Conservation (phyloP, 139 green algal genomes). For the Closterium sp. region DNA sequence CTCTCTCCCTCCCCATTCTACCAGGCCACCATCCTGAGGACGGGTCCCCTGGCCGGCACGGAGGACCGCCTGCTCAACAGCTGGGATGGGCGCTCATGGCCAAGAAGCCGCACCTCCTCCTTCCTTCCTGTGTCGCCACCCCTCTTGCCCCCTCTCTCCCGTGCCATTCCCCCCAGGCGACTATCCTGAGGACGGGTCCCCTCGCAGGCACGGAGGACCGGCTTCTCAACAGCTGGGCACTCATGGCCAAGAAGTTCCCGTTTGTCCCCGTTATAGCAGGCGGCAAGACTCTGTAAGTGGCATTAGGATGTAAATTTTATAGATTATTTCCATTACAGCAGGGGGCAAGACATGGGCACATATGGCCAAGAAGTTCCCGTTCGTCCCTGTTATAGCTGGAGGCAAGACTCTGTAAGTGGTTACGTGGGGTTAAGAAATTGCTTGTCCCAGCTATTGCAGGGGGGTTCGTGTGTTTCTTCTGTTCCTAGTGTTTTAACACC, state of each 20-base stretch:
- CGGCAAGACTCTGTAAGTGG: slow-evolving; percentile 23
- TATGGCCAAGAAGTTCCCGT: slow-evolving; percentile 55
- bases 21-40: background rate
- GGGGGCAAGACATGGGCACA: slow-evolving; percentile 41
- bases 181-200: slow-evolving; percentile 68
- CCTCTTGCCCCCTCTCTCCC: too few species aligned
- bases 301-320: too few species aligned
- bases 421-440: slow-evolving; percentile 60
- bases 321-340: slow-evolving; percentile 70
- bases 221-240: slow-evolving; percentile 81
- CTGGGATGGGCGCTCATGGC: slow-evolving; percentile 60
- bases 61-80: background rate
- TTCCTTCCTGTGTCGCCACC: too few species aligned
- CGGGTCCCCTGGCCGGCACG: background rate
- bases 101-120: too few species aligned
- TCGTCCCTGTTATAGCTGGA: slow-evolving; percentile 75
- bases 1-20: background rate
- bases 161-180: slow-evolving; percentile 53
- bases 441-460: too few species aligned
- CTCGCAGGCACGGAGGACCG: slow-evolving; percentile 90
- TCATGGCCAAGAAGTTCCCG: slow-evolving; percentile 58
- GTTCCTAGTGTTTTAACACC: too few species aligned
- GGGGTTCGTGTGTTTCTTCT: too few species aligned
- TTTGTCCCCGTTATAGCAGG: slow-evolving; percentile 76
- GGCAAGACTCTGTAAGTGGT: slow-evolving; percentile 21